Conservation (phyloP, 2,329 filamentous ascomycete species). For the Colletotrichum musicola region DNA sequence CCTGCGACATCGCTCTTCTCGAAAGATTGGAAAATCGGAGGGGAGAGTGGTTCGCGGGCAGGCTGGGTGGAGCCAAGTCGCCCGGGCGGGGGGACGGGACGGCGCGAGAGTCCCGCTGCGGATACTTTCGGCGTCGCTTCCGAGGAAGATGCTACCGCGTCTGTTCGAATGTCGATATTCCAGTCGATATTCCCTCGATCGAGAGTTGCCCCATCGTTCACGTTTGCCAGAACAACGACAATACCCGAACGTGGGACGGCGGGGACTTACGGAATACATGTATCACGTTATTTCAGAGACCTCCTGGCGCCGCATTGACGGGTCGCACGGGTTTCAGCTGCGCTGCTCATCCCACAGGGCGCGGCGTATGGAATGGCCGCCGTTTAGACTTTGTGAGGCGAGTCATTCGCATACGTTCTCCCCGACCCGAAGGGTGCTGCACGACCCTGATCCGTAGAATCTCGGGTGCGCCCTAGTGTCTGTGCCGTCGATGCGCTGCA, state of each 20-base stretch:
- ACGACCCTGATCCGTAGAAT: too few species aligned
- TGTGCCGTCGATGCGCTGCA: not conserved
- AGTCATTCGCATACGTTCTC: too few species aligned
- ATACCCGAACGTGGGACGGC: constrained; percentile 1
- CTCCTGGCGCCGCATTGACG: not conserved
- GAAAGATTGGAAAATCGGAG: too few species aligned
- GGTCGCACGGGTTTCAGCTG: constrained; percentile 7
- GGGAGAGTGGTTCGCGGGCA: too few species aligned
- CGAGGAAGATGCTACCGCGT: not conserved
- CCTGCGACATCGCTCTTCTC: constrained; percentile 24
- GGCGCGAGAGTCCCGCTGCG: constrained; percentile 9
- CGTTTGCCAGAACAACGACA: not conserved
- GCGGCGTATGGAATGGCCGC: too few species aligned
- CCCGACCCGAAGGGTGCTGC: too few species aligned
- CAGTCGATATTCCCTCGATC: not conserved
- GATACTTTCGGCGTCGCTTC: constrained; percentile 11
- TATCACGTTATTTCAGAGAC: not conserved
- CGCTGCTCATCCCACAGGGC: not conserved
- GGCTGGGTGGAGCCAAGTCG: not conserved
- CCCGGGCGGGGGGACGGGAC: constrained; percentile 8
- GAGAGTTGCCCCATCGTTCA: constrained; percentile 5
- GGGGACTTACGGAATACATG: not conserved
- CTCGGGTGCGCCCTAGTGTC: not conserved
- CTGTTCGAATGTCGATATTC: not conserved
- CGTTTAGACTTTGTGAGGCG: too few species aligned